Conservation (phyloP, 2,329 filamentous ascomycete species). For the Penicillium hesseltinei region DNA sequence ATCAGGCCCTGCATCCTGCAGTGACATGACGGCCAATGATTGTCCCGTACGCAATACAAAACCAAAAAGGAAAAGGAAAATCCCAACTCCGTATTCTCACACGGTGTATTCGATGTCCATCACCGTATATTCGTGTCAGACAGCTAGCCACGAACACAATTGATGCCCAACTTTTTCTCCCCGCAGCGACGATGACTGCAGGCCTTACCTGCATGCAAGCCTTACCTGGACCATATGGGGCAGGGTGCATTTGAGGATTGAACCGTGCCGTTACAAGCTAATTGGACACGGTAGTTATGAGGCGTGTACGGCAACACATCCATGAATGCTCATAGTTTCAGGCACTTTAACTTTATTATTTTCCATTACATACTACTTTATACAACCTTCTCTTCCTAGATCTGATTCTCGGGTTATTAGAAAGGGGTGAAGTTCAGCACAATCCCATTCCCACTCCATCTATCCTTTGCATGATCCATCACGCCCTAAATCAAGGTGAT, state of each 20-base stretch:
- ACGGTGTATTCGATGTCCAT: background rate
- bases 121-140: background rate
- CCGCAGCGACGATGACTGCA: background rate
- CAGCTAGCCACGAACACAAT: constrained; percentile 3
- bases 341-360: background rate
- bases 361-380: background rate
- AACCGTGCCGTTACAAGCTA: background rate
- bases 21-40: background rate
- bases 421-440: too few species aligned
- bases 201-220: constrained; percentile 7
- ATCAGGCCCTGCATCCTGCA: constrained; percentile 1
- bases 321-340: background rate
- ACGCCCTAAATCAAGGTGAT: background rate
- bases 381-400: background rate
- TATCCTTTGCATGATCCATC: background rate
- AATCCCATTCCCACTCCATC: background rate
- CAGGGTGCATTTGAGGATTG: constrained; percentile 4
- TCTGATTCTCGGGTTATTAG: background rate
- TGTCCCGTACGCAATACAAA: background rate
- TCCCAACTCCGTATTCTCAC: background rate
- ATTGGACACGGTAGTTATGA: background rate
- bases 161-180: constrained; percentile 9
- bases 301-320: background rate
- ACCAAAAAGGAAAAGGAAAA: background rate
- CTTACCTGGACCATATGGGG: constrained; percentile 3